These are phyloP conservation scores for Penicillium pancosmium DNA, from an alignment of 495 filamentous ascomycete genomes.

Conservation along the genomic window DNA sequence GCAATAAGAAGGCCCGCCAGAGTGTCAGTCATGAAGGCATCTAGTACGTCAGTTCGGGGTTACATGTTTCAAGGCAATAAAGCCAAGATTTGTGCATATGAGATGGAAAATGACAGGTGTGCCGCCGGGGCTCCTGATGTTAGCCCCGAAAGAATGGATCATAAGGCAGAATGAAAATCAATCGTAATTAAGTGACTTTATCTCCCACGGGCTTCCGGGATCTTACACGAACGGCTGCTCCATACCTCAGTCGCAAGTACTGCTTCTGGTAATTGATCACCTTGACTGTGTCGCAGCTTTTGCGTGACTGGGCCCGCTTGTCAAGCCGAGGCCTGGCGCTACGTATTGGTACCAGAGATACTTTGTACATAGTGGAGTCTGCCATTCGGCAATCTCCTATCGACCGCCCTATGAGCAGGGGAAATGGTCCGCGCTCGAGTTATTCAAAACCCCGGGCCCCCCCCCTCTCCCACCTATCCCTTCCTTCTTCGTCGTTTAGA, in stretches of 20 bases:
- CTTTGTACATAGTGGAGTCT: conserved; percentile 4
- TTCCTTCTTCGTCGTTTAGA: conserved; percentile 12
- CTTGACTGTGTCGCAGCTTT: conserved; percentile 2
- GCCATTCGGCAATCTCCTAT: conserved; percentile 17
- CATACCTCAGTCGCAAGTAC: conserved; percentile 2
- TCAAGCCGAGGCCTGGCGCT: conserved; percentile 13
- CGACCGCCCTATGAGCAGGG: conserved; percentile 14
- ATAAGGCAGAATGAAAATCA: background rate
- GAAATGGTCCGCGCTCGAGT: conserved; percentile 6
- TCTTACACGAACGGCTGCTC: conserved; percentile 3
- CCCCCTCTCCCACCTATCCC: conserved; percentile 13
- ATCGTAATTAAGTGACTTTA: background rate
- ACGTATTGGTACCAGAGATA: conserved; percentile 7
- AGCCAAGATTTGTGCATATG: conserved; percentile 1
- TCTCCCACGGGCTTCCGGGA: conserved; percentile 4
- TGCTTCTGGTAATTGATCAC: conserved; percentile 13
- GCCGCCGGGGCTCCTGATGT: background rate
- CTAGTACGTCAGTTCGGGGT: background rate
- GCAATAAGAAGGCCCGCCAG: background rate
- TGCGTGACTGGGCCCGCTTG: conserved; percentile 8
- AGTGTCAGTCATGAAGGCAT: background rate
- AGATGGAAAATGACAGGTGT: conserved; percentile 1
- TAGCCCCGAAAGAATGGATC: background rate
- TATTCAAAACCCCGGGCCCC: conserved; percentile 20
- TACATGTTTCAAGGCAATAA: conserved; percentile 4